phyloP scores from a whole-genome alignment of 805 yeast species.

The Clavispora asparagi region DNA sequence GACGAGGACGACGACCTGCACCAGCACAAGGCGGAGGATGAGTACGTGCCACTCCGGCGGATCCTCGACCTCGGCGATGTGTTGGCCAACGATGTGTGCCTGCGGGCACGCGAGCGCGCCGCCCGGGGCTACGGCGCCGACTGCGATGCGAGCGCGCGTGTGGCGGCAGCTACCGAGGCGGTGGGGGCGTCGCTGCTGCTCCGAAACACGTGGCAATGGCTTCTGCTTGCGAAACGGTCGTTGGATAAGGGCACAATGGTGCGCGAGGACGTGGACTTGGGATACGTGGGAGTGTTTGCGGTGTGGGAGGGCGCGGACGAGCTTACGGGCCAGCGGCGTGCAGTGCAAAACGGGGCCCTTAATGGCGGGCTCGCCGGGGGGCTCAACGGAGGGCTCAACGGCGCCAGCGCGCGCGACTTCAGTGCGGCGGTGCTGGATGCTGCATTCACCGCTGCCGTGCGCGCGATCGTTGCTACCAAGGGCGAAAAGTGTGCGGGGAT shows the following conservation, averaged over 20 bases:
- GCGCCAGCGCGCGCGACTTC: conserved; percentile 41
- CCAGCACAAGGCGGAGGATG: conserved; percentile 10
- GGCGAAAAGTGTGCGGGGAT: conserved; percentile 44
- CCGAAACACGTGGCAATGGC: conserved; percentile 89
- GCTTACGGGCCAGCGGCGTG: conserved; percentile 43
- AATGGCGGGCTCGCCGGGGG: too few species aligned
- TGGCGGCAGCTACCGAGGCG: conserved; percentile 48
- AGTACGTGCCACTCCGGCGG: conserved; percentile 23
- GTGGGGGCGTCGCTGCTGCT: conserved; percentile 48
- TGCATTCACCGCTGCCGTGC: conserved; percentile 47
- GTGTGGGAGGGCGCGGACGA: conserved; percentile 77
- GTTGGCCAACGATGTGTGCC: conserved; percentile 67
- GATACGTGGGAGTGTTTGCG: conserved; percentile 83
- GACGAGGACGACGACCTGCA: conserved; percentile 11
- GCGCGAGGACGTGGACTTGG: conserved; percentile 68
- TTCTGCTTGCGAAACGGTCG: conserved; percentile 63
- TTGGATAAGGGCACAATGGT: conserved; percentile 63
- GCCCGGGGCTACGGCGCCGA: conserved; percentile 66
- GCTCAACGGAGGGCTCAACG: too few species aligned
- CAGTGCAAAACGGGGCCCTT: conserved; percentile 4
- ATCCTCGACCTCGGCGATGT: conserved; percentile 37
- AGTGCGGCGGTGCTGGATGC: conserved; percentile 39
- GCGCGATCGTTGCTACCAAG: conserved; percentile 45
- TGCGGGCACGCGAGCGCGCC: conserved; percentile 69
- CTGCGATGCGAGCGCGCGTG: conserved; percentile 55